phyloP scores from a whole-genome alignment of 805 yeast genomes.

The Wickerhamomyces ciferrii region DNA sequence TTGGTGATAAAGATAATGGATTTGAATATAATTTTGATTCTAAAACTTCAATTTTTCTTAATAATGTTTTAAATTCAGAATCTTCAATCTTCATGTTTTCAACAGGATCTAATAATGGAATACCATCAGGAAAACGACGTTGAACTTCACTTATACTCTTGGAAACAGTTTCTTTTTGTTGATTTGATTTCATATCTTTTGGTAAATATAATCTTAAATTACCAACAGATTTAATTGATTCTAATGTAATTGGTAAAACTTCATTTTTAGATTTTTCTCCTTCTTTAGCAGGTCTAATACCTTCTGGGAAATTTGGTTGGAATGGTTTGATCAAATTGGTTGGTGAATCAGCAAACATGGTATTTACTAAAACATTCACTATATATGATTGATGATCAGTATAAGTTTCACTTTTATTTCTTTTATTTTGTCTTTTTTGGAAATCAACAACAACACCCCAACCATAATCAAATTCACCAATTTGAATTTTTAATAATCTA shows the following conservation, averaged over 20 bases:
- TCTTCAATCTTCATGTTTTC: conserved; percentile 91
- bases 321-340: conserved; percentile 70
- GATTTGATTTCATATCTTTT: conserved; percentile 56
- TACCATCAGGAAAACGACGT: conserved; percentile 82
- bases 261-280: conserved; percentile 73
- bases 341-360: conserved; percentile 82
- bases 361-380: conserved; percentile 75
- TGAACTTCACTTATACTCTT: conserved; percentile 78
- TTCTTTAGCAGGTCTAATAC: conserved; percentile 75
- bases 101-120: conserved; percentile 88
- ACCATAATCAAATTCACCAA: conserved; percentile 70
- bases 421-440: conserved; percentile 62
- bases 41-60: conserved; percentile 77
- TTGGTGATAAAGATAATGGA: conserved; percentile 58
- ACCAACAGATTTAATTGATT: conserved; percentile 69
- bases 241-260: conserved; percentile 79
- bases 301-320: conserved; percentile 78
- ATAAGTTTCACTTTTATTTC: conserved; percentile 50
- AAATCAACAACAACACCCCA: conserved; percentile 90
- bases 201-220: conserved; percentile 81
- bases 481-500: conserved; percentile 65
- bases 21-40: conserved; percentile 69
- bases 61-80: conserved; percentile 62
- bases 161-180: conserved; percentile 55
- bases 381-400: conserved; percentile 88